Conservation (phyloP, 306 rosid species). For the Abrus pulchellus region DNA sequence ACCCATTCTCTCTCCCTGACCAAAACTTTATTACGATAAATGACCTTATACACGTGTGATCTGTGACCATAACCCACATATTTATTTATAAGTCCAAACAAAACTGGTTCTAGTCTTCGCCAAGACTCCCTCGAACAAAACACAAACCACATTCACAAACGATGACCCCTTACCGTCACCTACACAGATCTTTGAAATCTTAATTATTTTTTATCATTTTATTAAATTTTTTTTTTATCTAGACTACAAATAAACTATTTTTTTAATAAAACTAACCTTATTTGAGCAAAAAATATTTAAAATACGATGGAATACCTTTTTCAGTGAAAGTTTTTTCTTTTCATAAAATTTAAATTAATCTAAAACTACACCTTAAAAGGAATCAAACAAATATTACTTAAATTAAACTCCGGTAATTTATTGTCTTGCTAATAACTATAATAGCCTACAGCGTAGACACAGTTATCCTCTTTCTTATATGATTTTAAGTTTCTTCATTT, state of each 20-base stretch:
- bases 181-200: neutral
- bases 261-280: too few relatives aligned
- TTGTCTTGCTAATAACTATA: neutral
- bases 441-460: neutral
- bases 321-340: too few relatives aligned
- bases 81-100: neutral
- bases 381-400: too few relatives aligned
- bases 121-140: constrained; percentile 26
- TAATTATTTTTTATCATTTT: neutral
- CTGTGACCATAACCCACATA: constrained; percentile 4
- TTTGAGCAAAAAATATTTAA: too few relatives aligned
- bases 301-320: too few relatives aligned
- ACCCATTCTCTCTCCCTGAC: constrained; percentile 17
- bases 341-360: too few relatives aligned
- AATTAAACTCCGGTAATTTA: too few relatives aligned
- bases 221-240: neutral
- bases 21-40: neutral
- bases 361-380: too few relatives aligned
- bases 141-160: constrained; percentile 40
- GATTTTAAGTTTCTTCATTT: neutral
- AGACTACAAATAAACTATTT: too few relatives aligned
- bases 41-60: constrained; percentile 45
- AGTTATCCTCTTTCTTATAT: neutral
- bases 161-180: constrained; percentile 30
- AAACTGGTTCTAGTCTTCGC: constrained; percentile 46